Percentiles rank a stretch among this genome's conserved stretches.
Conservation (phyloP, 257 asterid species). For the Plantago elongata region DNA sequence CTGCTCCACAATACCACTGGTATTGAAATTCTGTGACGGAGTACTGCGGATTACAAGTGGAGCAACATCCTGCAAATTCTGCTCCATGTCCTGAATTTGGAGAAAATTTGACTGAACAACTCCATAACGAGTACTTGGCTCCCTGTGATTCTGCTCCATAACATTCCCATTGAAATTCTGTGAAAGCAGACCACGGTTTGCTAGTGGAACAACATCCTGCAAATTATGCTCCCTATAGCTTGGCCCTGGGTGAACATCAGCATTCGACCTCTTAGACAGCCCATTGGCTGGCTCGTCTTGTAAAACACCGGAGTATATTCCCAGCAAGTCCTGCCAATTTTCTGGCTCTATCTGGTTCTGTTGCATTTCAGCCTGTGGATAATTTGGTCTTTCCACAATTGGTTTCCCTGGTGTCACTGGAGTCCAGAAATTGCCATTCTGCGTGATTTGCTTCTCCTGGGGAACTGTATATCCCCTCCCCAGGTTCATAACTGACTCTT, state of each 20-base stretch:
- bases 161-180: slow-evolving; percentile 7
- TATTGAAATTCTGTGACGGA: slow-evolving; percentile 16
- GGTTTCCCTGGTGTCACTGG: slow-evolving; percentile 50
- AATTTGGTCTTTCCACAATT: slow-evolving; percentile 21
- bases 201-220: slow-evolving; percentile 23
- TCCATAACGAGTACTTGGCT: slow-evolving; percentile 4
- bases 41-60: slow-evolving; percentile 14
- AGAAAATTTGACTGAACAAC: not conserved
- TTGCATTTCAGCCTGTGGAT: slow-evolving; percentile 20
- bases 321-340: slow-evolving; percentile 39
- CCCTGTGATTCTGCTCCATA: slow-evolving; percentile 4
- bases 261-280: slow-evolving; percentile 21
- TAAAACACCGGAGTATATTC: slow-evolving; percentile 30
- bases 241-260: slow-evolving; percentile 5
- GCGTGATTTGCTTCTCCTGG: slow-evolving; percentile 31
- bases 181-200: slow-evolving; percentile 13
- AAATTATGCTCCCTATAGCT: slow-evolving; percentile 15
- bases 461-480: slow-evolving; percentile 46
- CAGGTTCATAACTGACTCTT: slow-evolving; percentile 38
- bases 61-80: not conserved
- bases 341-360: slow-evolving; percentile 20
- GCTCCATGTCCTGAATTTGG: not conserved
- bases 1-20: slow-evolving; percentile 6
- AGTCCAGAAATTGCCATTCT: slow-evolving; percentile 39
- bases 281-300: slow-evolving; percentile 18